Evolutionary conservation across 2,329 filamentous ascomycete genomes (phyloP).

Genomic region (Penicillium oxalicum): DNA sequence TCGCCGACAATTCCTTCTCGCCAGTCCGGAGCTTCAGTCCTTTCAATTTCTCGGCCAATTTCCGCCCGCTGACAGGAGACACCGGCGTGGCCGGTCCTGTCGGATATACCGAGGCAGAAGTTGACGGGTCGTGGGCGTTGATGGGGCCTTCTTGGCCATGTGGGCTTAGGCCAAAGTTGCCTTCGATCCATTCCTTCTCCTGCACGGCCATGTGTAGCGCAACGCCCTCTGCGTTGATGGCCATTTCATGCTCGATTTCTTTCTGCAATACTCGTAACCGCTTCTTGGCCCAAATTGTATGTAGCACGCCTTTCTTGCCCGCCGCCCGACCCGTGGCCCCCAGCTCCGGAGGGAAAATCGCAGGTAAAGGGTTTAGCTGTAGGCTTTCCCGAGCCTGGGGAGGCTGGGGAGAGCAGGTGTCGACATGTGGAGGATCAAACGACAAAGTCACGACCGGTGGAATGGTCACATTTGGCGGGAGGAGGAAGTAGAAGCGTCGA

Average conservation of each 20-base stretch:
- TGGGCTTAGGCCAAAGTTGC: conserved; percentile 63
- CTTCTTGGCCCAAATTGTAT: conserved; percentile 86
- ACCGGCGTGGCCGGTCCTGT: conserved; percentile 52
- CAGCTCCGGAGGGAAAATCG: conserved; percentile 75
- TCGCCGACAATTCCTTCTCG: conserved; percentile 56
- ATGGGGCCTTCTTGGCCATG: conserved; percentile 35
- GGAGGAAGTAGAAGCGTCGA: conserved; percentile 71
- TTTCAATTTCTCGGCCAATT: conserved; percentile 71
- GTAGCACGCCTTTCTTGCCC: conserved; percentile 74
- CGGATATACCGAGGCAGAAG: conserved; percentile 21
- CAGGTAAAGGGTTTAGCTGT: conserved; percentile 72
- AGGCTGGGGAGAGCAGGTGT: too few relatives aligned
- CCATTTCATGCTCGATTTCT: conserved; percentile 70
- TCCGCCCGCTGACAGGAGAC: conserved; percentile 59
- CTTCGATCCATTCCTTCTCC: conserved; percentile 79
- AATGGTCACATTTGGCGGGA: conserved; percentile 65
- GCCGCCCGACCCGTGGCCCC: conserved; percentile 60
- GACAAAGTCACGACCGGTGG: conserved; percentile 66
- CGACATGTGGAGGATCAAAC: conserved; percentile 40
- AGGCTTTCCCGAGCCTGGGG: conserved; percentile 44
- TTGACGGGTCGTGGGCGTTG: conserved; percentile 18
- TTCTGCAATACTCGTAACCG: conserved; percentile 66
- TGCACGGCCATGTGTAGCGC: conserved; percentile 77
- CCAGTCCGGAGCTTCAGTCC: conserved; percentile 73
- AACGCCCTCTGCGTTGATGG: conserved; percentile 70